Base-by-base conservation (phyloP, 129 eudicot genomes). In the Scalesia atractyloides region DNA sequence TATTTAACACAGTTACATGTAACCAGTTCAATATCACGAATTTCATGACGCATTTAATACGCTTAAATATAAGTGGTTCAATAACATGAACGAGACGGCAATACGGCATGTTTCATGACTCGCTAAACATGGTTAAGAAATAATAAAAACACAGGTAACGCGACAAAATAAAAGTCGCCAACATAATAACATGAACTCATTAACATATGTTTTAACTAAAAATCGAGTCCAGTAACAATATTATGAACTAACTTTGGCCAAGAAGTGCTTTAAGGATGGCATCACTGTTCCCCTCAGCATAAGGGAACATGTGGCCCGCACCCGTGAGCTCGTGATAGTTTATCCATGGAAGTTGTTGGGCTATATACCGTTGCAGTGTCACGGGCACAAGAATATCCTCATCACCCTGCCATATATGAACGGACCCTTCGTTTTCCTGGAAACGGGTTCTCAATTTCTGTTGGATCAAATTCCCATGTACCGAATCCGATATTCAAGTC, bases 401-500 rank as follows among this genome's bases (percentile, higher is more conserved):
- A 52, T 88, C 96, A 24, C 97, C 97, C 12, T 74, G 82, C 97
- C 97, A 91, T 3, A 91, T 33, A 72, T 91, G 89, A 47, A 88
- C 89, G 0, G 80, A 79, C 17, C 81, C 97, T 82, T 84, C 87
- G 24, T 82, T 72, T 65, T 82, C 74, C 74, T 3, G 85, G 80
- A 70, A 82, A 91, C 64, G 92, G 90, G 63, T 84, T 84, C 36
- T 79, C 75, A 60, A 91, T 51, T n/a, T 91, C 92, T 47, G 76
- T 76, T 9, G 97, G 97, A 76, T 86, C 94, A 33, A 92, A 92
- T 79, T 86, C 97, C 97, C 97, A 92, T 3, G 58, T 52, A 33
- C 65, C 65, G 65, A 26, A 59, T 13, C 65, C 41, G 12, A 59
- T 26, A 26, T 26, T 59, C 43, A 59, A 59, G 18, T 59, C 65